phyloP scores from a whole-genome alignment of 2,329 filamentous ascomycete species.

The Coniochaeta sp. region DNA sequence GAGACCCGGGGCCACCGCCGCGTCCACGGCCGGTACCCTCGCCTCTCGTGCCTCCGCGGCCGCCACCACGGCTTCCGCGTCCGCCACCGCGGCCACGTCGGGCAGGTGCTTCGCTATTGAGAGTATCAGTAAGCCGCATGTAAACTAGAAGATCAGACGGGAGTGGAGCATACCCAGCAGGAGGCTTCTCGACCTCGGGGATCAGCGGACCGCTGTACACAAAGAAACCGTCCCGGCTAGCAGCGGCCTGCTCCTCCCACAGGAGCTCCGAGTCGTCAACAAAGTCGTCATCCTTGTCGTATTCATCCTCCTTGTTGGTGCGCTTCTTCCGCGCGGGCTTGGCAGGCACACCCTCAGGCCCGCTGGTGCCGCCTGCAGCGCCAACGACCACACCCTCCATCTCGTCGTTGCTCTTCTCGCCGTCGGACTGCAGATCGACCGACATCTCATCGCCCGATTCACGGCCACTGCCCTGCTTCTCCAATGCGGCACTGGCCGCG shows the following conservation, averaged over 20 bases:
- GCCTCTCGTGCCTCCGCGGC: conserved; percentile 46
- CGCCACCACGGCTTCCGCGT: conserved; percentile 34
- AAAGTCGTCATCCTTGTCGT: conserved; percentile 77
- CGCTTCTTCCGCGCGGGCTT: conserved; percentile 70
- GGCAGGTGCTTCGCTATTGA: conserved; percentile 61
- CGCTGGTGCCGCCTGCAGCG: conserved; percentile 37
- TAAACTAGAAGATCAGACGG: neutral
- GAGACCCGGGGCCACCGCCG: conserved; percentile 56
- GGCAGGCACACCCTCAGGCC: conserved; percentile 50
- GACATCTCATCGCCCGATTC: conserved; percentile 79
- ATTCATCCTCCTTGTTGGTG: conserved; percentile 73
- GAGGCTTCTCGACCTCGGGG: conserved; percentile 73
- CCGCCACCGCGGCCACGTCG: conserved; percentile 57
- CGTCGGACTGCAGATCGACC: conserved; percentile 60
- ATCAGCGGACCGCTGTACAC: conserved; percentile 92
- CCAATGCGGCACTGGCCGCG: conserved; percentile 77
- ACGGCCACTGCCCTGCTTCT: conserved; percentile 61
- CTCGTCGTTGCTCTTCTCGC: conserved; percentile 73
- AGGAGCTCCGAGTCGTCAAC: conserved; percentile 90
- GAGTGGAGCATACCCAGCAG: conserved; percentile 36
- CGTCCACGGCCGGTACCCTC: conserved; percentile 54
- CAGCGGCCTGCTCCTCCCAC: conserved; percentile 92
- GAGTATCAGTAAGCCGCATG: conserved; percentile 23
- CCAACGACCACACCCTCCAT: conserved; percentile 62
- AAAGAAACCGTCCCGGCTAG: conserved; percentile 94